Conservation (phyloP, 2,329 filamentous ascomycete species). For the Pseudocercospora macadamiae region DNA sequence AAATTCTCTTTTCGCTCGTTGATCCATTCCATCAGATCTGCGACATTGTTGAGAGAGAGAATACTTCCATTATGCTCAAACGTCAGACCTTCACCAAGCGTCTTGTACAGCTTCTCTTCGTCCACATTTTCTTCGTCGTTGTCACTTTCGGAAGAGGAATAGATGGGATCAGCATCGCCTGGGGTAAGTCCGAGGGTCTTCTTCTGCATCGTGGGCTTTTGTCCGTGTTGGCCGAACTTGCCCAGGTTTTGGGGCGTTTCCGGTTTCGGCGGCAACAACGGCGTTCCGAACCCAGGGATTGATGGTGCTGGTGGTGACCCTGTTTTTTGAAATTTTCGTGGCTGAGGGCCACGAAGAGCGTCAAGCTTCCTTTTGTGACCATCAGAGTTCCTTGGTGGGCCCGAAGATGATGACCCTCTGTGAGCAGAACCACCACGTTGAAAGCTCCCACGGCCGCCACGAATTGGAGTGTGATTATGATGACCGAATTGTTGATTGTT, state of each 20-base stretch:
- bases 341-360: slow-evolving; percentile 29
- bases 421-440: not conserved
- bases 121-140: slow-evolving; percentile 71
- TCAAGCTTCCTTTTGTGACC: slow-evolving; percentile 42
- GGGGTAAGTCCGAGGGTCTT: slow-evolving; percentile 74
- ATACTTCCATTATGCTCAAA: slow-evolving; percentile 62
- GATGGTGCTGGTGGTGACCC: slow-evolving; percentile 32
- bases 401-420: not conserved
- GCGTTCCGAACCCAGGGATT: slow-evolving; percentile 38
- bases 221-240: too few species aligned
- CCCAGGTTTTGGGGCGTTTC: slow-evolving; percentile 7
- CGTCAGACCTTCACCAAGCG: slow-evolving; percentile 36
- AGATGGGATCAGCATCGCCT: slow-evolving; percentile 16
- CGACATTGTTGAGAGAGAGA: slow-evolving; percentile 56
- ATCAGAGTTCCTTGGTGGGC: slow-evolving; percentile 23
- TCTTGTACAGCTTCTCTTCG: slow-evolving; percentile 61
- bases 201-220: too few species aligned
- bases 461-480: too few species aligned
- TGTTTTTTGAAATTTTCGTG: slow-evolving; percentile 18
- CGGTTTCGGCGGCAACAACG: slow-evolving; percentile 18
- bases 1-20: slow-evolving; percentile 78
- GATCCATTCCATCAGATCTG: slow-evolving; percentile 78
- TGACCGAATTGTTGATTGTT: too few species aligned
- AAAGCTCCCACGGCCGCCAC: not conserved
- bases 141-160: slow-evolving; percentile 35